Percentiles rank a stretch among this genome's conserved stretches.
These are phyloP conservation scores for Casuarina glauca DNA, from an alignment of 306 rosid genomes.

Conservation along the genomic window DNA sequence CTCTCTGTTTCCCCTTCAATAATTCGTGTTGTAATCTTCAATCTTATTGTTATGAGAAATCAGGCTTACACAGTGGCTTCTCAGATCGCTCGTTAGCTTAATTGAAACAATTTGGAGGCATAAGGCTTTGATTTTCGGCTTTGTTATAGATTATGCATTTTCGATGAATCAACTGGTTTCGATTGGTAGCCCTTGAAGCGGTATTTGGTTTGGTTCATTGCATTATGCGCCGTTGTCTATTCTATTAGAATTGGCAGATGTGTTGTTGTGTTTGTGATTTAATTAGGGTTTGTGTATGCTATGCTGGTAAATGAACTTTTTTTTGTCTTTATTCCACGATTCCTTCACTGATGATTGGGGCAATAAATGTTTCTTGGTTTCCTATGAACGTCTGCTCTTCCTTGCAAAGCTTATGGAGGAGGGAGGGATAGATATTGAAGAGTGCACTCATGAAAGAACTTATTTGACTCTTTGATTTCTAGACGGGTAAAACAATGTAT, in stretches of 20 bases:
- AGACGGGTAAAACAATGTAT: too few species aligned
- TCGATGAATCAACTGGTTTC: not conserved
- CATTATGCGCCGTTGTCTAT: not conserved
- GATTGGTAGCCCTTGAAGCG: not conserved
- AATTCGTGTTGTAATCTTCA: not conserved
- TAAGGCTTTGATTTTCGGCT: not conserved
- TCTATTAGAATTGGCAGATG: not conserved
- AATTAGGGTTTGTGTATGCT: not conserved
- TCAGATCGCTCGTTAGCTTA: not conserved
- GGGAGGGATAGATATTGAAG: too few species aligned
- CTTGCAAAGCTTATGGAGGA: too few species aligned
- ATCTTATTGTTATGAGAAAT: slow-evolving; percentile 2
- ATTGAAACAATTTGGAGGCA: not conserved
- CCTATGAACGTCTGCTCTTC: too few species aligned
- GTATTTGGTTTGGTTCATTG: not conserved
- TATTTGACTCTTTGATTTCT: too few species aligned
- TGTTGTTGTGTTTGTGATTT: not conserved
- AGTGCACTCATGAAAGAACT: too few species aligned
- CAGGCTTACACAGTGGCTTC: not conserved
- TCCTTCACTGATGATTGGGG: too few species aligned
- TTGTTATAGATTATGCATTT: not conserved
- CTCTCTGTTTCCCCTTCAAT: not conserved
- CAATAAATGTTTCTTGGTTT: too few species aligned
- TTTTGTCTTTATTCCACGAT: too few species aligned
- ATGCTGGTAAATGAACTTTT: too few species aligned